Conservation (phyloP, 495 filamentous ascomycete genomes). For the Penicillium samsonianum region DNA sequence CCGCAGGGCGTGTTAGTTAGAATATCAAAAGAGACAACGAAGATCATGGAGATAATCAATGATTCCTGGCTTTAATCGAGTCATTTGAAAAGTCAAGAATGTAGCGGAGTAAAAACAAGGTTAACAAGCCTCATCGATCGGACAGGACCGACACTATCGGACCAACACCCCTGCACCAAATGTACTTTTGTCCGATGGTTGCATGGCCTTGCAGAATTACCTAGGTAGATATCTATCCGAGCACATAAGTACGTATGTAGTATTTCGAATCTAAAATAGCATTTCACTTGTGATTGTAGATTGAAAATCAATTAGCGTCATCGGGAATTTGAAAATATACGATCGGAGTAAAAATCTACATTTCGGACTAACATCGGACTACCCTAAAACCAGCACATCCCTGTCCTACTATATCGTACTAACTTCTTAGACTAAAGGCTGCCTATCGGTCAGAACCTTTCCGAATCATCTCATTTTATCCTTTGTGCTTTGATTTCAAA, state of each 20-base stretch:
- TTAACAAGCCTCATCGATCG: neutral
- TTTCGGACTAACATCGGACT: conserved; percentile 6
- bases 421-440: neutral
- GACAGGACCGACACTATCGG: neutral
- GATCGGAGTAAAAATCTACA: neutral
- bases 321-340: neutral
- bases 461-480: neutral
- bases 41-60: neutral
- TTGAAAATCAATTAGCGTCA: neutral
- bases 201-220: too few relatives aligned
- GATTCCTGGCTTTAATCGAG: neutral
- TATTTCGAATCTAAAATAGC: neutral
- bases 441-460: neutral
- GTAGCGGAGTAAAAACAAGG: neutral
- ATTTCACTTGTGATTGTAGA: neutral
- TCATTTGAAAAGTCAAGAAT: neutral
- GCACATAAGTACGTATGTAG: too few relatives aligned
- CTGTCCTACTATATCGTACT: neutral
- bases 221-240: too few relatives aligned
- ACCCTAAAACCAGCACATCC: neutral
- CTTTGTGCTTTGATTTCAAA: neutral
- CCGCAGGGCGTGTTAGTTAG: neutral
- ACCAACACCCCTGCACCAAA: neutral
- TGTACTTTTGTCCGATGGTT: neutral
- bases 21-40: neutral